Conservation (phyloP, 331 rosid species). For the Acacia pycnantha region DNA sequence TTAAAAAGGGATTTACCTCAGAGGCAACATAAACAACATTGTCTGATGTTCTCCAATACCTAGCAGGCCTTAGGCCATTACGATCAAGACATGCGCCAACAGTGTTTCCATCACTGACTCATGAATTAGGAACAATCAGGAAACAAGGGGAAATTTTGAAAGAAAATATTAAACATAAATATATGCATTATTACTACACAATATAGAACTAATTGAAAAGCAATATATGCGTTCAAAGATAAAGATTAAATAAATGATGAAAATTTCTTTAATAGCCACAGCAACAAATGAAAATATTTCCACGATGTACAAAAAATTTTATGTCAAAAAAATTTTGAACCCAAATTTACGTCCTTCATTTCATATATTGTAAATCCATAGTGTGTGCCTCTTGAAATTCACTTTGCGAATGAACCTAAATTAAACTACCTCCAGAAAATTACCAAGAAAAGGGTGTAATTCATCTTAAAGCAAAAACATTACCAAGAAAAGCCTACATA, state of each 20-base stretch:
- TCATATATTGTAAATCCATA: constrained; percentile 8
- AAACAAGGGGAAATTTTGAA: background rate
- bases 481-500: no score
- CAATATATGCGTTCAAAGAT: constrained; percentile 12
- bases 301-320: constrained; percentile 7
- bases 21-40: constrained; percentile 98
- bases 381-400: background rate
- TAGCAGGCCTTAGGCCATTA: constrained; percentile 97
- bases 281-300: constrained; percentile 7
- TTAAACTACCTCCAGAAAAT: constrained; percentile 4
- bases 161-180: background rate
- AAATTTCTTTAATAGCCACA: background rate
- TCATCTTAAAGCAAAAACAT: no score
- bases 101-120: constrained; percentile 92
- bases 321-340: background rate
- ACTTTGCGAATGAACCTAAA: background rate
- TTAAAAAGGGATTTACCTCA: constrained; percentile 66
- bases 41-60: constrained; percentile 98
- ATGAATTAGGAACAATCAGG: constrained; percentile 38
- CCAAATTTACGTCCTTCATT: constrained; percentile 10
- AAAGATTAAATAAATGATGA: constrained; percentile 19
- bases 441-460: background rate
- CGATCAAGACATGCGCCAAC: constrained; percentile 98
- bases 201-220: background rate
- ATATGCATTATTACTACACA: constrained; percentile 1